Base-by-base conservation (phyloP, 2,329 filamentous ascomycete genomes). In the Aspergillus fumigatiaffinis region DNA sequence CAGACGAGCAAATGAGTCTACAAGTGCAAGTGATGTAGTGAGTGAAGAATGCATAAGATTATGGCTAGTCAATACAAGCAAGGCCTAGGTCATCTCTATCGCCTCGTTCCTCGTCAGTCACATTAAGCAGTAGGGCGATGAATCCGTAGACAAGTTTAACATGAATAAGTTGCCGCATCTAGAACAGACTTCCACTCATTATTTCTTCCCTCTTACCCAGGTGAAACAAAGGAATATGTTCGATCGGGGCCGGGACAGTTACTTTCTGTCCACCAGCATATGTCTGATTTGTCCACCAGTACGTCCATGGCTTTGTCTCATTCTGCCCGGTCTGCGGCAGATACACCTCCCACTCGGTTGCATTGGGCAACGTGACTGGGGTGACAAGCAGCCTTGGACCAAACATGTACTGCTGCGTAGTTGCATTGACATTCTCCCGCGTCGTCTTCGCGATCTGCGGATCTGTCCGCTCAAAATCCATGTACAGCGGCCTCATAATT, bases 151-250 rank as follows among this genome's bases (percentile, higher is more conserved):
- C 32, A 32, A 1, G 1, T 32, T 4, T 14, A 1, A 17, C 12
- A 6, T 14, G 4, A 6, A 14, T 14, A 14, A 32, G 12, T 32
- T 14, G 29, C 12, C 12, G 29, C 4, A 6, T 14, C 29, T 51
- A 58, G 23, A 66, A 66, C 1, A 67, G 58, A 9, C 56, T 20
- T 0, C 65, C 56, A 89, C 89, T 61, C 82, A 90, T 62, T 84
- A 90, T 73, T 87, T 83, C 76, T 86, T 88, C 70, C 82, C 85
- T 82, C 74, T 78, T 86, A 51, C 79, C 91, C 63, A 82, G 79
- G 75, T 90, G 87, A 87, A 68, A 68, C 28, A 68, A 25, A 0
- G 64, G 66, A 23, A 68, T 65, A 49, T 66, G 66, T 35, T 65
- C 62, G 12, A 61, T 32, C 3, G 64, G 63, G 14, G 66, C 60